Percentiles rank a stretch among this genome's conserved stretches.
Conservation (phyloP, 371 early-diverging fungal species). For the Zopfochytrium polystomum region DNA sequence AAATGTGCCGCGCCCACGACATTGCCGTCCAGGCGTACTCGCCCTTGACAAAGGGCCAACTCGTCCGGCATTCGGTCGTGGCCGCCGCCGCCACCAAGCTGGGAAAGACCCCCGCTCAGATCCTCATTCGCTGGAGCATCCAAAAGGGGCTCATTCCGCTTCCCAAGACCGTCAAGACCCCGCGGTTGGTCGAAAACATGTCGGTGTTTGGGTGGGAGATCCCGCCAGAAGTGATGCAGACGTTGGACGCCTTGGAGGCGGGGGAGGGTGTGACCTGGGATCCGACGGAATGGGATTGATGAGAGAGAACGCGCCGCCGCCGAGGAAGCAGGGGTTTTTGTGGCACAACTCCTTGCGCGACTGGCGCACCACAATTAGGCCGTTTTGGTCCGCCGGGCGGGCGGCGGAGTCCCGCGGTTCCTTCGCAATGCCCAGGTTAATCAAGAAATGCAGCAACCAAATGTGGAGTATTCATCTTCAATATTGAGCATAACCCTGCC, state of each 20-base stretch:
- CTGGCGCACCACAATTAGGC: too few relatives aligned
- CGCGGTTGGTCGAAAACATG: conserved; percentile 54
- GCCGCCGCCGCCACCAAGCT: conserved; percentile 56
- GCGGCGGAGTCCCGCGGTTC: too few relatives aligned
- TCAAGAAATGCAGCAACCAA: too few relatives aligned
- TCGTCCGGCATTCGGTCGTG: conserved; percentile 39
- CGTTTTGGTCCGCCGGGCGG: too few relatives aligned
- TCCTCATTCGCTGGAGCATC: conserved; percentile 72
- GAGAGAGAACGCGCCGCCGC: too few relatives aligned
- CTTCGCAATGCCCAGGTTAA: too few relatives aligned
- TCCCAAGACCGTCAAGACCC: conserved; percentile 58
- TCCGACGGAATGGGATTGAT: conserved; percentile 16
- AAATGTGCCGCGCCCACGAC: conserved; percentile 64
- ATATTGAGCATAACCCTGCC: too few relatives aligned
- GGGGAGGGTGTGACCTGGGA: conserved; percentile 19
- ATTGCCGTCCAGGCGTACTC: conserved; percentile 81
- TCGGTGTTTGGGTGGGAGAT: conserved; percentile 56
- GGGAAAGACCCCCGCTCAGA: conserved; percentile 66
- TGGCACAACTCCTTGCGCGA: too few relatives aligned
- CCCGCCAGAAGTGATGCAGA: conserved; percentile 50
- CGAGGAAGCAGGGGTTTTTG: too few relatives aligned
- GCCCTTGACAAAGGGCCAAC: conserved; percentile 61
- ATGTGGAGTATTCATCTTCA: too few relatives aligned
- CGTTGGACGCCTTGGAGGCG: conserved; percentile 38
- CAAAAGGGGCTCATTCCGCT: conserved; percentile 65